Conservation (phyloP, 305 asterid genomes). For the Fraxinus paxiana region DNA sequence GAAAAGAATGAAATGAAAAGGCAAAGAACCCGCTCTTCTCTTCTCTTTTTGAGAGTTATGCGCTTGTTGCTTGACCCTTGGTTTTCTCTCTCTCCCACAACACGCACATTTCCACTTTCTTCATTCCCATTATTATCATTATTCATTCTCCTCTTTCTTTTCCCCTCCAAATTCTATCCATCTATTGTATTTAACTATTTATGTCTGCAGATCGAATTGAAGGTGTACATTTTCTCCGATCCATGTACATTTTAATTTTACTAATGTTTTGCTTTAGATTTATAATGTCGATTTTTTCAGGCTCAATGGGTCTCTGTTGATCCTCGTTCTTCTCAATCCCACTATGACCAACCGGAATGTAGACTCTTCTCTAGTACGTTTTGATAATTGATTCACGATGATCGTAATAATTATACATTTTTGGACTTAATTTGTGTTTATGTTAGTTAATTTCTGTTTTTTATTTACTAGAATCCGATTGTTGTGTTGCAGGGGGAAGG, state of each 20-base stretch:
- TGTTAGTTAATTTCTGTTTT: neutral
- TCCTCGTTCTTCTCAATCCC: slow-evolving; percentile 27
- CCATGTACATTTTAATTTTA: neutral
- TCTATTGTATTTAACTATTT: neutral
- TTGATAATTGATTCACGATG: slow-evolving; percentile 13
- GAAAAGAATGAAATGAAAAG: slow-evolving; percentile 3
- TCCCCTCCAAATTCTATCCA: neutral
- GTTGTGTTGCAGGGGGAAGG: slow-evolving; percentile 56
- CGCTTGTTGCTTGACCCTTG: slow-evolving; percentile 6
- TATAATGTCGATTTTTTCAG: slow-evolving; percentile 23
- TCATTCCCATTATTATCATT: neutral
- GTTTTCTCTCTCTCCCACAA: neutral
- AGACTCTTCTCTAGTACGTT: slow-evolving; percentile 53
- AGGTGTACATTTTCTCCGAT: slow-evolving; percentile 21
- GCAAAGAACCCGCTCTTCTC: slow-evolving; percentile 16
- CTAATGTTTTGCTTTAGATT: slow-evolving; percentile 2
- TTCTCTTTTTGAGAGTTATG: slow-evolving; percentile 1
- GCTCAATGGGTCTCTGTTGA: slow-evolving; percentile 30
- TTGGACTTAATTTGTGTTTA: neutral
- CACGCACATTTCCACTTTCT: slow-evolving; percentile 20
- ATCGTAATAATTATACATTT: neutral
- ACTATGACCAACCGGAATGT: slow-evolving; percentile 52
- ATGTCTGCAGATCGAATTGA: neutral
- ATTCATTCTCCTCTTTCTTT: slow-evolving; percentile 6
- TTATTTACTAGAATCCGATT: neutral